phyloP scores from a whole-genome alignment of 768 basidiomycete genomes.

The Suillus brevipes region DNA sequence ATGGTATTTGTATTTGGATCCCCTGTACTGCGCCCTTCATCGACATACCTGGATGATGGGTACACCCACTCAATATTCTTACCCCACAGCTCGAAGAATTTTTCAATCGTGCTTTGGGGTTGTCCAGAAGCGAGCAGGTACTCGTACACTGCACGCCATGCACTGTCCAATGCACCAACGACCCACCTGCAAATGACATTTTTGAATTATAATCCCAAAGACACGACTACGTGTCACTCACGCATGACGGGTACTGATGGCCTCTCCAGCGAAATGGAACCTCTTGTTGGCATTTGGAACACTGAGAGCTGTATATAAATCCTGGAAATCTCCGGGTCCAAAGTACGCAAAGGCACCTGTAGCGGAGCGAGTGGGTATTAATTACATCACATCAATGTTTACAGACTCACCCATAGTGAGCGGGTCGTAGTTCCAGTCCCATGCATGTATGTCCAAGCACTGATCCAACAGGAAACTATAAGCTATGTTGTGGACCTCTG shows the following conservation, averaged over 20 bases:
- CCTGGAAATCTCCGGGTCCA: slow-evolving; percentile 38
- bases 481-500: slow-evolving; percentile 20
- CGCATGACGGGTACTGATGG: slow-evolving; percentile 38
- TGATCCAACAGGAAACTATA: slow-evolving; percentile 22
- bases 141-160: slow-evolving; percentile 35
- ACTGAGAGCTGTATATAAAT: slow-evolving; percentile 33
- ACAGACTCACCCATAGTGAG: slow-evolving; percentile 35
- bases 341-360: slow-evolving; percentile 45
- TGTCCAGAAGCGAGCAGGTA: slow-evolving; percentile 22
- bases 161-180: slow-evolving; percentile 40
- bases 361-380: neutral
- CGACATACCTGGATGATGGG: neutral
- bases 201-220: neutral
- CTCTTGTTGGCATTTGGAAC: slow-evolving; percentile 30
- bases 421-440: slow-evolving; percentile 37
- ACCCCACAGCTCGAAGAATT: slow-evolving; percentile 33
- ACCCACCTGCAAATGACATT: slow-evolving; percentile 35
- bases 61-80: slow-evolving; percentile 31
- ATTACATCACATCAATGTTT: neutral
- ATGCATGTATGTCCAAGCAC: slow-evolving; percentile 26
- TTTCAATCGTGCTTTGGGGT: neutral
- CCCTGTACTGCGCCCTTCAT: neutral
- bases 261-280: slow-evolving; percentile 41
- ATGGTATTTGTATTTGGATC: neutral
- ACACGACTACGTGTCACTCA: slow-evolving; percentile 7